These are phyloP conservation scores for Phytophthora megakarya DNA, from an alignment of 352 stramenopile species.

Conservation along the genomic window DNA sequence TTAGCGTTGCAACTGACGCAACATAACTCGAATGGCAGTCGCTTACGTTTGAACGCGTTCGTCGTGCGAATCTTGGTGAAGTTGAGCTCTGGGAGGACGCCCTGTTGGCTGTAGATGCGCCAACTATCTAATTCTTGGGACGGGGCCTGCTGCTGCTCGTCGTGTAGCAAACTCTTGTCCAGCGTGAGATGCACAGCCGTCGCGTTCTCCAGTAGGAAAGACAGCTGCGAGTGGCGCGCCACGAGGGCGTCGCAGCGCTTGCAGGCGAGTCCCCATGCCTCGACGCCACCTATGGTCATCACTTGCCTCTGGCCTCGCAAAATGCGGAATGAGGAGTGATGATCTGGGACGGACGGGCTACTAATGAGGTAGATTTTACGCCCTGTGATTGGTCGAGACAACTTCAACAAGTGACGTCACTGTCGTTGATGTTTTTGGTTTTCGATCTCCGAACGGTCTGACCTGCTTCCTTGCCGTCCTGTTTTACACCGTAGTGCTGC, in stretches of 20 bases:
- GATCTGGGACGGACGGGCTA: not conserved
- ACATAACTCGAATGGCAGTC: conserved; percentile 58
- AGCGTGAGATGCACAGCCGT: conserved; percentile 54
- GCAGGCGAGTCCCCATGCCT: conserved; percentile 40
- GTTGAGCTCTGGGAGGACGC: conserved; percentile 36
- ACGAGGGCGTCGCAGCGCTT: conserved; percentile 34
- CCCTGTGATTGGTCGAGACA: conserved; percentile 24
- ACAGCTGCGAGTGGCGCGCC: conserved; percentile 45
- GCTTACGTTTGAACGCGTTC: conserved; percentile 42
- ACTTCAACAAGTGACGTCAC: conserved; percentile 25
- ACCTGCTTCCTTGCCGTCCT: conserved; percentile 88
- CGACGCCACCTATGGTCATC: conserved; percentile 24
- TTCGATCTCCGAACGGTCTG: conserved; percentile 80
- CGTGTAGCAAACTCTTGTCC: conserved; percentile 39
- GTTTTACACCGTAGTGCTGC: conserved; percentile 60
- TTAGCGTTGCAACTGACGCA: conserved; percentile 57
- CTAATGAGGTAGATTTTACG: conserved; percentile 2
- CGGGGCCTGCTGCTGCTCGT: conserved; percentile 34
- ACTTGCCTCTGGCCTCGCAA: not conserved
- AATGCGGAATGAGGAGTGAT: not conserved
- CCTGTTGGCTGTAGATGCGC: conserved; percentile 34
- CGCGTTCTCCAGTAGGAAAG: conserved; percentile 58
- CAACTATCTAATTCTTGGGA: conserved; percentile 30
- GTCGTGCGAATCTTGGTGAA: conserved; percentile 59
- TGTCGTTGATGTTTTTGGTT: conserved; percentile 44